Evolutionary conservation across 163 green algal genomes (phyloP).

Genomic region (Volvox carteri): DNA sequence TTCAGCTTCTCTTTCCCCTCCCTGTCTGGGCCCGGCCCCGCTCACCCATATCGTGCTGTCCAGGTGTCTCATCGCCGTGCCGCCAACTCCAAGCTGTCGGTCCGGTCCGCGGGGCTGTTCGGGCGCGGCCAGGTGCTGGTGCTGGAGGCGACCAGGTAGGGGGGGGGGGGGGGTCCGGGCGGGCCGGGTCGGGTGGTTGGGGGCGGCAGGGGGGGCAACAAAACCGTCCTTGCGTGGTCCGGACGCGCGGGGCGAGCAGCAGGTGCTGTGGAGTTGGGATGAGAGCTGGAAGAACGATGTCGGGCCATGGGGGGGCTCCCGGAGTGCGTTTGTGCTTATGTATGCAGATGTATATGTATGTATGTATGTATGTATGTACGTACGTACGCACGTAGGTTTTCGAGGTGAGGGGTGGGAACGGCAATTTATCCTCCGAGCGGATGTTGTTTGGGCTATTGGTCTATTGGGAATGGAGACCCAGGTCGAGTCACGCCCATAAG

Average conservation of each 20-base stretch:
- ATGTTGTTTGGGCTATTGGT: no score
- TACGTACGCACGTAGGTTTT: neutral
- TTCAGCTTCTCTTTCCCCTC: neutral
- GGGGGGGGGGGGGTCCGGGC: neutral
- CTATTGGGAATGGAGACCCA: no score
- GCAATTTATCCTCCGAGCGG: no score
- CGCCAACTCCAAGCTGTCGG: slow-evolving; percentile 62
- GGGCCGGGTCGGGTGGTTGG: neutral
- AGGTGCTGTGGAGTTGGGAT: no score
- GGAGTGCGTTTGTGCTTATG: neutral
- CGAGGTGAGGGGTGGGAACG: no score
- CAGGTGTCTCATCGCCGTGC: slow-evolving; percentile 73
- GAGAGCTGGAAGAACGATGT: no score
- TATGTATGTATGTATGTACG: neutral
- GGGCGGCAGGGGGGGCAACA: neutral
- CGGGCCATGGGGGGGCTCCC: neutral
- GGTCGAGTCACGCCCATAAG: no score
- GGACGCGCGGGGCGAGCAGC: no score
- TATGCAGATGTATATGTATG: slow-evolving; percentile 3
- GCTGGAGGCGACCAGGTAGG: slow-evolving; percentile 70
- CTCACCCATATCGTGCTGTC: no score
- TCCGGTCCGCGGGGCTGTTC: slow-evolving; percentile 78
- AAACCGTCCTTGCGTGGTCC: no score
- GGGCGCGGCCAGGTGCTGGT: slow-evolving; percentile 63
- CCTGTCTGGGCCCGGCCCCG: no score